Evolutionary conservation across 2,329 filamentous ascomycete genomes (phyloP).

Genomic region (Epichloe scottii): DNA sequence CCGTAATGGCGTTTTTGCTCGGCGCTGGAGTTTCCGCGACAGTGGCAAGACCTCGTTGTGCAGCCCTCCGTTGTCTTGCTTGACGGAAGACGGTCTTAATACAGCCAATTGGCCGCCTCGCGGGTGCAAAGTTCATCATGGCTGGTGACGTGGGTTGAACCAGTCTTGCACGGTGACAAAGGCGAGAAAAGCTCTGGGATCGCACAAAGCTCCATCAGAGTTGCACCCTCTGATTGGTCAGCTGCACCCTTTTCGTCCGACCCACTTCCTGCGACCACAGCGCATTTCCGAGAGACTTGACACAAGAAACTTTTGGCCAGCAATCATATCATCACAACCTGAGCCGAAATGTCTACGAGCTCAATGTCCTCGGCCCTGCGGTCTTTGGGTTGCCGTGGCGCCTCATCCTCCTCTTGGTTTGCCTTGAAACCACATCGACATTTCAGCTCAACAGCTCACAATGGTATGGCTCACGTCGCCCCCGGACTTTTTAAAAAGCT

Average conservation of each 20-base stretch:
- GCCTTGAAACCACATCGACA: slow-evolving; percentile 6
- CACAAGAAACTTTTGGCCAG: slow-evolving; percentile 8
- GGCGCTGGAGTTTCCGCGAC: slow-evolving; percentile 12
- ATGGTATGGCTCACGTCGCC: slow-evolving; percentile 13
- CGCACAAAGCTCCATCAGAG: slow-evolving; percentile 6
- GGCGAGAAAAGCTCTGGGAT: not conserved
- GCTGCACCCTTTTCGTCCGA: slow-evolving; percentile 19
- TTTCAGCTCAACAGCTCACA: slow-evolving; percentile 19
- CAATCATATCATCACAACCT: not conserved
- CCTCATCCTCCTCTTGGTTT: not conserved
- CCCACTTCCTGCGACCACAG: slow-evolving; percentile 7
- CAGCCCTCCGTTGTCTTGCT: slow-evolving; percentile 35
- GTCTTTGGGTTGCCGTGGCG: slow-evolving; percentile 11
- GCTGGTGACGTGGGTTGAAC: slow-evolving; percentile 9
- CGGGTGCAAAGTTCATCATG: slow-evolving; percentile 47
- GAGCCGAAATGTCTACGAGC: slow-evolving; percentile 10
- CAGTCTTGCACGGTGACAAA: not conserved
- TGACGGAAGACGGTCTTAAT: slow-evolving; percentile 53
- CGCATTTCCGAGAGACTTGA: not conserved
- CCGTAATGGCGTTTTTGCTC: slow-evolving; percentile 16
- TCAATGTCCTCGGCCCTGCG: slow-evolving; percentile 15
- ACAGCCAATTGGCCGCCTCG: slow-evolving; percentile 57
- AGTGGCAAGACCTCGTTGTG: slow-evolving; percentile 36
- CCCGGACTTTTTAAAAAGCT: slow-evolving; percentile 1
- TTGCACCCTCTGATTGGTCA: slow-evolving; percentile 24